Conservation (phyloP, 1,284 basidiomycete species). For the Vanrija sp. region DNA sequence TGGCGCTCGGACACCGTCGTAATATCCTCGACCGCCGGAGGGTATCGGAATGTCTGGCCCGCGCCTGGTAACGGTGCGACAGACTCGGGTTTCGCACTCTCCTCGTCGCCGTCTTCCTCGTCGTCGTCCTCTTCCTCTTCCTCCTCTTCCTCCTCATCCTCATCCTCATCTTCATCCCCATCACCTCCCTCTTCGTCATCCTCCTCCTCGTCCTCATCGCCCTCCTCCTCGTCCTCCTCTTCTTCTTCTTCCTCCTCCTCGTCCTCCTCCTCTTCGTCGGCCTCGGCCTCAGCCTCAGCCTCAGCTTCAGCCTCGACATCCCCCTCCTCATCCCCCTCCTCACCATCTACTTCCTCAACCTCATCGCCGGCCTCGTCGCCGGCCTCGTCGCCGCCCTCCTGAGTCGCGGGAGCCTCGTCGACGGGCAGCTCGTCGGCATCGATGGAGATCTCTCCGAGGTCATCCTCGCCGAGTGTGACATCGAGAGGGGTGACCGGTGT, state of each 20-base stretch:
- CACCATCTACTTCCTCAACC: slow-evolving; percentile 5
- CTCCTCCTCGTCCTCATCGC: slow-evolving; percentile 6
- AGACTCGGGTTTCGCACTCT: slow-evolving; percentile 1
- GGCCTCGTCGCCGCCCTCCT: slow-evolving; percentile 3
- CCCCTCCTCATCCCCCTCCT: slow-evolving; percentile 8
- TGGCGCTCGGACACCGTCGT: slow-evolving; percentile 28
- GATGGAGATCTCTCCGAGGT: not conserved
- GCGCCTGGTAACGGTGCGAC: not conserved
- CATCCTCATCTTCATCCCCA: slow-evolving; percentile 6
- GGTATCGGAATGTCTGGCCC: slow-evolving; percentile 27
- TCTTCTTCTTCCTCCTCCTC: slow-evolving; percentile 20
- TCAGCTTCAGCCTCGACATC: slow-evolving; percentile 21
- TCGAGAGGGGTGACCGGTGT: slow-evolving; percentile 9
- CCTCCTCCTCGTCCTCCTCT: slow-evolving; percentile 11
- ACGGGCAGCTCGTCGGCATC: slow-evolving; percentile 5
- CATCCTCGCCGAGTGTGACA: slow-evolving; percentile 10
- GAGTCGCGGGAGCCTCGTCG: not conserved
- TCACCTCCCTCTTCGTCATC: slow-evolving; percentile 9
- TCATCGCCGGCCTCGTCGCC: slow-evolving; percentile 2
- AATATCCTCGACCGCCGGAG: slow-evolving; percentile 32
- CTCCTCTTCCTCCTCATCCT: slow-evolving; percentile 13
- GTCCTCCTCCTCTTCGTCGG: slow-evolving; percentile 16
- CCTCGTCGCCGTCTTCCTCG: slow-evolving; percentile 13
- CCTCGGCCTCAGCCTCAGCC: slow-evolving; percentile 19
- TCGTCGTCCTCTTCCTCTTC: slow-evolving; percentile 13